Percentiles rank a stretch among this genome's conserved stretches.
Conservation (phyloP, 2,329 filamentous ascomycete genomes). For the Lasiodiplodia sp. region DNA sequence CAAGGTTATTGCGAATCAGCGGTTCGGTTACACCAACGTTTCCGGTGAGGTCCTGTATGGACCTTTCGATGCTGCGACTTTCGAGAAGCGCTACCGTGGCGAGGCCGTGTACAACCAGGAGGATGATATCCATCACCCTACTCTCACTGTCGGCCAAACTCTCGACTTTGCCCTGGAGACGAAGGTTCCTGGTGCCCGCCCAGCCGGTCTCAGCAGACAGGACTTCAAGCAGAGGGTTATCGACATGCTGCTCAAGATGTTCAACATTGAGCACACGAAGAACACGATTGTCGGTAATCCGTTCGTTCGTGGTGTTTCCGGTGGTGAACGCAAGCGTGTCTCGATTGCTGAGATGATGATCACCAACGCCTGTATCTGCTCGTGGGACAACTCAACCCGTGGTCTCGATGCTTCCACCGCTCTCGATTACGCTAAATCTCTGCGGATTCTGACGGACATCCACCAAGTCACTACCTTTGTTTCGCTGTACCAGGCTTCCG, state of each 20-base stretch:
- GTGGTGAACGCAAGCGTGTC: constrained; percentile 80
- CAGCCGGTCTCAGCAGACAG: constrained; percentile 72
- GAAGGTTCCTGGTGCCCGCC: constrained; percentile 82
- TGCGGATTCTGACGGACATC: constrained; percentile 74
- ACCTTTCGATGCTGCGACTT: constrained; percentile 73
- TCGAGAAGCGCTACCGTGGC: constrained; percentile 74
- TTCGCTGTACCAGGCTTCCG: constrained; percentile 83
- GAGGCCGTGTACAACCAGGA: constrained; percentile 88
- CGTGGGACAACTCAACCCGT: constrained; percentile 63
- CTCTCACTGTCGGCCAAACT: constrained; percentile 86
- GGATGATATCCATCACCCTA: constrained; percentile 85
- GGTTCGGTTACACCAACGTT: constrained; percentile 66
- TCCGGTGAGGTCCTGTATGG: constrained; percentile 80
- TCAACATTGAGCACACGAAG: constrained; percentile 89
- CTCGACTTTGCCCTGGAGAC: constrained; percentile 84
- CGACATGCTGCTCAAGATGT: constrained; percentile 82
- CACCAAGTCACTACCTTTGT: constrained; percentile 87
- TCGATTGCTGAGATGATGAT: constrained; percentile 85
- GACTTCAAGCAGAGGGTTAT: constrained; percentile 81
- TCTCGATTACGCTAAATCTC: constrained; percentile 56
- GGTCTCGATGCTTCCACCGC: constrained; percentile 58
- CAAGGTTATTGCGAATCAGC: constrained; percentile 62
- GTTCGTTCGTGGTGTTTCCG: constrained; percentile 80
- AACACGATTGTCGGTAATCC: constrained; percentile 85
- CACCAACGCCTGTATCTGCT: constrained; percentile 73